Conservation (phyloP, 352 stramenopile species). For the Phytophthora kernoviae region DNA sequence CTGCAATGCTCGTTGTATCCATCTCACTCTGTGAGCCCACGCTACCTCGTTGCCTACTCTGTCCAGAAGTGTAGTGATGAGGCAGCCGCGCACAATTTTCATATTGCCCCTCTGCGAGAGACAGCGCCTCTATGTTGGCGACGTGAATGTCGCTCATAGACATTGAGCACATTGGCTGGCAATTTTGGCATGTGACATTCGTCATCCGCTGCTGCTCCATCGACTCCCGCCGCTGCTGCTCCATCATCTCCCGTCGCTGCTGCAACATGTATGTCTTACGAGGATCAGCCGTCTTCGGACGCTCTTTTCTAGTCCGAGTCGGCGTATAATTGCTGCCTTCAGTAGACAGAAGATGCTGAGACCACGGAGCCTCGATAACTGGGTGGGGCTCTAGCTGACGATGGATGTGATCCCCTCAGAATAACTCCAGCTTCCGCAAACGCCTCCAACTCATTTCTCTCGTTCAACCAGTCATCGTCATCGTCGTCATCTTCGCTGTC, state of each 20-base stretch:
- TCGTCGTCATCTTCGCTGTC: conserved; percentile 28
- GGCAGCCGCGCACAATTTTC: background rate
- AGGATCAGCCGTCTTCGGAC: conserved; percentile 64
- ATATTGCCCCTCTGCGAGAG: conserved; percentile 15
- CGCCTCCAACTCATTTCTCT: conserved; percentile 3
- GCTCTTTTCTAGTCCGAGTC: conserved; percentile 47
- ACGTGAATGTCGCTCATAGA: conserved; percentile 48
- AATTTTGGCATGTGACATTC: conserved; percentile 8
- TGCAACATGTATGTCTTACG: conserved; percentile 70
- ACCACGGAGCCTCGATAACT: conserved; percentile 2
- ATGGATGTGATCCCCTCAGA: background rate
- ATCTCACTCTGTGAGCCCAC: conserved; percentile 8
- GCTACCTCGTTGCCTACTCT: conserved; percentile 8
- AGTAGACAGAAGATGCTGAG: conserved; percentile 3
- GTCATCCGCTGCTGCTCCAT: conserved; percentile 37
- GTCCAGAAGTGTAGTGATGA: conserved; percentile 6
- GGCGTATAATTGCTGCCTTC: conserved; percentile 10
- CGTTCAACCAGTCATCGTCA: conserved; percentile 4
- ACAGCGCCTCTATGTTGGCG: conserved; percentile 27
- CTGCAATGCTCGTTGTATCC: conserved; percentile 16
- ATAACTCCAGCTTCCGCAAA: conserved; percentile 1
- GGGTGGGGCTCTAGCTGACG: background rate
- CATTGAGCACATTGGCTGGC: conserved; percentile 34
- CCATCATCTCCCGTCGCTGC: conserved; percentile 58
- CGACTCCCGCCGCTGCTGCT: conserved; percentile 58